phyloP scores from a whole-genome alignment of 1,284 basidiomycete species.

The Cutaneotrichosporon sp. region DNA sequence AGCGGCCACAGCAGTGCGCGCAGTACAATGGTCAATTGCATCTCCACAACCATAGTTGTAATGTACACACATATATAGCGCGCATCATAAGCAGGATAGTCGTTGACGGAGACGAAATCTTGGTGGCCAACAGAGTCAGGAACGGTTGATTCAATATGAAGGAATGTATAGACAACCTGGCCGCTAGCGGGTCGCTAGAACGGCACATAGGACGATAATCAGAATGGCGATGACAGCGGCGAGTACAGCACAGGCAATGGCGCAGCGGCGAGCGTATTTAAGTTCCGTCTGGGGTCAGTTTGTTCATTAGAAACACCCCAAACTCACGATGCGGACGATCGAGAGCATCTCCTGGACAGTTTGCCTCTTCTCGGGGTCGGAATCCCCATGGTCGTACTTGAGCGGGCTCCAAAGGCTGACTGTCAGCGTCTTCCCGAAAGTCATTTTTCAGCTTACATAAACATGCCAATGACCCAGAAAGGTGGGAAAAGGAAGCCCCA shows the following conservation, averaged over 20 bases:
- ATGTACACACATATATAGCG: not conserved
- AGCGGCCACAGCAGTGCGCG: no score
- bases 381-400: constrained; percentile 26
- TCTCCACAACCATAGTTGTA: not conserved
- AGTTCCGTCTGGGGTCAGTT: constrained; percentile 34
- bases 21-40: constrained; percentile 2
- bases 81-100: not conserved
- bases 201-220: not conserved
- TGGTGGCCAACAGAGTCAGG: not conserved
- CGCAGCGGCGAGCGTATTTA: constrained; percentile 40
- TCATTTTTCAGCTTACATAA: constrained; percentile 25
- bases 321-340: constrained; percentile 36
- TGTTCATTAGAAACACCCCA: not conserved
- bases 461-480: constrained; percentile 41
- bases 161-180: not conserved
- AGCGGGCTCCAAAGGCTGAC: constrained; percentile 34
- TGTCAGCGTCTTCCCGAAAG: not conserved
- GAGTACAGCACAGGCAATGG: constrained; percentile 18
- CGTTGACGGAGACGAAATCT: not conserved
- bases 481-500: constrained; percentile 42
- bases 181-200: not conserved
- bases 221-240: constrained; percentile 18
- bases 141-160: not conserved
- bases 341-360: constrained; percentile 39
- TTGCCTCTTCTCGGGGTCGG: constrained; percentile 37